Conservation (phyloP, 2,329 filamentous ascomycete species). For the Chaetomiaceae sp. region DNA sequence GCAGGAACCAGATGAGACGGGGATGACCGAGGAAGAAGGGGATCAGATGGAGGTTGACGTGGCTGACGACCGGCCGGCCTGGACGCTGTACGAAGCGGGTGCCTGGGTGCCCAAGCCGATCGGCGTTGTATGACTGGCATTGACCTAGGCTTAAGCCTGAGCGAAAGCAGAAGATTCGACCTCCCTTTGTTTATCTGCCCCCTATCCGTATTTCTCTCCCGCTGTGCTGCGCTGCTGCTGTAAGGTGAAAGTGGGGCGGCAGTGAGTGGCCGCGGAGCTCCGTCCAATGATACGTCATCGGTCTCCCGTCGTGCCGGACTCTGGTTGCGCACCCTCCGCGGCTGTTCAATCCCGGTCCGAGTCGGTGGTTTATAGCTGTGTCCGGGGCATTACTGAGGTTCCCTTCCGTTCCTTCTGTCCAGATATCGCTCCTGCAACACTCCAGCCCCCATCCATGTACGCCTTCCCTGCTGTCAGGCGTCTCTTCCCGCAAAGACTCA, state of each 20-base stretch:
- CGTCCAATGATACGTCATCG: slow-evolving; percentile 16
- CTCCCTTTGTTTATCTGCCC: no score
- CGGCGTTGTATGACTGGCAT: slow-evolving; percentile 40
- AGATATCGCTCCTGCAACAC: no score
- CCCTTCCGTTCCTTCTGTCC: no score
- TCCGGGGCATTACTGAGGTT: no score
- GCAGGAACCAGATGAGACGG: slow-evolving; percentile 22
- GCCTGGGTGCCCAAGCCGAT: slow-evolving; percentile 53
- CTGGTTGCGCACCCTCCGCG: not conserved
- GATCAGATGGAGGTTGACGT: slow-evolving; percentile 10
- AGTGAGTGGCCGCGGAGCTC: no score
- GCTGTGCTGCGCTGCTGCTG: no score
- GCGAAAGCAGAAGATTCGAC: no score
- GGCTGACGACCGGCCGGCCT: slow-evolving; percentile 31
- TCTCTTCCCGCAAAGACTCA: slow-evolving; percentile 17
- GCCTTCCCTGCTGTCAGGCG: slow-evolving; percentile 34
- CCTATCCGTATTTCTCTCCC: no score
- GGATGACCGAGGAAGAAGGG: slow-evolving; percentile 13
- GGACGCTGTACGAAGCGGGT: slow-evolving; percentile 44
- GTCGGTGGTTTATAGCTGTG: not conserved
- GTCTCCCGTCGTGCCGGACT: not conserved
- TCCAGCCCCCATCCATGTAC: slow-evolving; percentile 41
- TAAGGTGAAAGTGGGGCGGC: no score
- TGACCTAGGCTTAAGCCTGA: not conserved
- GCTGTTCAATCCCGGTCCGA: slow-evolving; percentile 5